Conservation (phyloP, 495 filamentous ascomycete species). For the Thermochaetoides thermophila region DNA sequence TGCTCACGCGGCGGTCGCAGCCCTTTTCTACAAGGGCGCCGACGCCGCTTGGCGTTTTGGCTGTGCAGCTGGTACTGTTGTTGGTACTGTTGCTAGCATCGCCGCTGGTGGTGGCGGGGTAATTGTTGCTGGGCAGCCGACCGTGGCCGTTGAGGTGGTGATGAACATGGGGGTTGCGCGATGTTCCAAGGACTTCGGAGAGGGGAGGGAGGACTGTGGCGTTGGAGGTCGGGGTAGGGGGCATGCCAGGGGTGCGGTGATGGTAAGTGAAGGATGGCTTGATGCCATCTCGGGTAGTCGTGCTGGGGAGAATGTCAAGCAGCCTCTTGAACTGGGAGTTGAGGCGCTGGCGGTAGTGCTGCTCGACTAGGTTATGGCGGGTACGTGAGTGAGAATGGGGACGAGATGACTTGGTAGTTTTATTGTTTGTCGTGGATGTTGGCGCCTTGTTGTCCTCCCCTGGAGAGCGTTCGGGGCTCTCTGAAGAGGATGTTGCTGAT, state of each 20-base stretch:
- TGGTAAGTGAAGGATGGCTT: too few relatives aligned
- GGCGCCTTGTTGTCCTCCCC: too few relatives aligned
- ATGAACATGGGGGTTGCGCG: too few relatives aligned
- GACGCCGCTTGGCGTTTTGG: background rate
- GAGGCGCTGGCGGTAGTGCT: slow-evolving; percentile 15
- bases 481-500: too few relatives aligned
- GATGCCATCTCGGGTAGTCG: too few relatives aligned
- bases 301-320: slow-evolving; percentile 6
- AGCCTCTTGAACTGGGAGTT: slow-evolving; percentile 14
- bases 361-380: slow-evolving; percentile 17
- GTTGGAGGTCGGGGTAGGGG: background rate
- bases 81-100: background rate
- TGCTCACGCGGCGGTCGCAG: slow-evolving; percentile 11
- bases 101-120: background rate
- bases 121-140: background rate
- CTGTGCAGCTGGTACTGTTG: background rate
- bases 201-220: background rate
- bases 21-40: too few relatives aligned
- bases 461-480: background rate
- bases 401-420: too few relatives aligned
- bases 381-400: slow-evolving; percentile 1
- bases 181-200: too few relatives aligned
- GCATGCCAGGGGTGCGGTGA: too few relatives aligned
- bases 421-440: background rate
- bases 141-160: too few relatives aligned